phyloP scores from a whole-genome alignment of 768 basidiomycete species.

The Auricularia sp. region DNA sequence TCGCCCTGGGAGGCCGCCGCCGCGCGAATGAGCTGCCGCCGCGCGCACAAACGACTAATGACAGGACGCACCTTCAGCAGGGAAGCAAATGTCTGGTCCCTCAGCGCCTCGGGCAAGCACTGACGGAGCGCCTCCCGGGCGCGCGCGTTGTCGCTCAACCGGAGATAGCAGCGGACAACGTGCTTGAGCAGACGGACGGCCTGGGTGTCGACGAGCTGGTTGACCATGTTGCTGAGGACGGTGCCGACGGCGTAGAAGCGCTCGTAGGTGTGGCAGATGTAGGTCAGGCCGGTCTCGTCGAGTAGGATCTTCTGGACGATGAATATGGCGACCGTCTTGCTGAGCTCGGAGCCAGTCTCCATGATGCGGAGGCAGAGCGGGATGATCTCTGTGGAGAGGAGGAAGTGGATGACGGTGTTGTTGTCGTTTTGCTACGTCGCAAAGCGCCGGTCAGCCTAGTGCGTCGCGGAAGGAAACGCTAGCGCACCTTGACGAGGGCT shows the following conservation, averaged over 20 bases:
- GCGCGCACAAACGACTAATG: background rate
- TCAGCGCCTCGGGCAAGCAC: conserved; percentile 88
- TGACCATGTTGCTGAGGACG: conserved; percentile 97
- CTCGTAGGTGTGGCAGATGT: conserved; percentile 99
- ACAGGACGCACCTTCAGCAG: conserved; percentile 64
- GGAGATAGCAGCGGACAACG: conserved; percentile 92
- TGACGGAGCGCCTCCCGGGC: conserved; percentile 92
- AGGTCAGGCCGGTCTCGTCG: conserved; percentile 94
- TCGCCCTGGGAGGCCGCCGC: conserved; percentile 51
- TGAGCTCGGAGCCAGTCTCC: conserved; percentile 98
- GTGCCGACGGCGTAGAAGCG: conserved; percentile 98
- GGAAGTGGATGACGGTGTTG: conserved; percentile 96
- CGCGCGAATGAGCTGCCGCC: background rate
- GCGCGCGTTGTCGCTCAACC: conserved; percentile 90
- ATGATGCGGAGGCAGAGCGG: conserved; percentile 98
- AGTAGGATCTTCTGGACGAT: conserved; percentile 97
- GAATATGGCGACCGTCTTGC: conserved; percentile 98
- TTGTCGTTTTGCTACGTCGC: conserved; percentile 89
- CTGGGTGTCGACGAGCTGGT: conserved; percentile 94
- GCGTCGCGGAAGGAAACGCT: background rate
- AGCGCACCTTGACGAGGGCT: conserved; percentile 85
- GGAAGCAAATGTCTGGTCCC: conserved; percentile 85
- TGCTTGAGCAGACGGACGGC: conserved; percentile 94
- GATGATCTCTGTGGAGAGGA: conserved; percentile 98
- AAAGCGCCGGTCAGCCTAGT: background rate